Evolutionary conservation across 306 rosid genomes (phyloP).

Genomic region (Adenanthera pavonina): DNA sequence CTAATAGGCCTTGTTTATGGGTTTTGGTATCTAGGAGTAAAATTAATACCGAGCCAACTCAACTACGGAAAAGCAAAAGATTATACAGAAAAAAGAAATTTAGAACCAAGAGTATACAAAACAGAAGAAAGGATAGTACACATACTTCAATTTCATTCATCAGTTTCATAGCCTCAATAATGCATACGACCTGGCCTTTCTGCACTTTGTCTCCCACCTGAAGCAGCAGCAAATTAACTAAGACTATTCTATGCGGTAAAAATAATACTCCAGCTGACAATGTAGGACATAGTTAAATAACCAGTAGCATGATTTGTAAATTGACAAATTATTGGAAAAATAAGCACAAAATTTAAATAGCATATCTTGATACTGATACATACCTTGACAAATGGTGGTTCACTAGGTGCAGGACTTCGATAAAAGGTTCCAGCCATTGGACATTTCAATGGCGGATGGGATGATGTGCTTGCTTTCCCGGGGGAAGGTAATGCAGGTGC

Average conservation of each 20-base stretch:
- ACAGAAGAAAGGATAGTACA: constrained; percentile 21
- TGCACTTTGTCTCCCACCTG: constrained; percentile 96
- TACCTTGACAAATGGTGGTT: constrained; percentile 91
- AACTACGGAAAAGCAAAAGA: background rate
- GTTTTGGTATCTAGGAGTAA: background rate
- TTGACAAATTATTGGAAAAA: constrained; percentile 2
- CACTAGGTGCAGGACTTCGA: constrained; percentile 75
- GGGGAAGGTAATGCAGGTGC: constrained; percentile 62
- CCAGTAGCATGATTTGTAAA: constrained; percentile 15
- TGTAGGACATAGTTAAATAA: background rate
- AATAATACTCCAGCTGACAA: background rate
- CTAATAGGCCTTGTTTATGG: constrained; percentile 17
- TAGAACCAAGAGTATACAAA: constrained; percentile 12
- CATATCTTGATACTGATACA: constrained; percentile 21
- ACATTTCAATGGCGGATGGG: constrained; percentile 77
- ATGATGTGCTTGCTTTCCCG: constrained; percentile 57
- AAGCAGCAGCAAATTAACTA: constrained; percentile 37
- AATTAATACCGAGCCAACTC: constrained; percentile 1
- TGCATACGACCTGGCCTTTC: constrained; percentile 90
- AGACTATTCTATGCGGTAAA: constrained; percentile 1
- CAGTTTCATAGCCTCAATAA: constrained; percentile 95
- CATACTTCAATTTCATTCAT: constrained; percentile 97
- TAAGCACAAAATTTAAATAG: background rate
- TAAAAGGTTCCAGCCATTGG: constrained; percentile 99
- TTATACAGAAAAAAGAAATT: constrained; percentile 13